Base-by-base conservation (phyloP, 2,329 filamentous ascomycete species). In the Lachnellula hyalina region DNA sequence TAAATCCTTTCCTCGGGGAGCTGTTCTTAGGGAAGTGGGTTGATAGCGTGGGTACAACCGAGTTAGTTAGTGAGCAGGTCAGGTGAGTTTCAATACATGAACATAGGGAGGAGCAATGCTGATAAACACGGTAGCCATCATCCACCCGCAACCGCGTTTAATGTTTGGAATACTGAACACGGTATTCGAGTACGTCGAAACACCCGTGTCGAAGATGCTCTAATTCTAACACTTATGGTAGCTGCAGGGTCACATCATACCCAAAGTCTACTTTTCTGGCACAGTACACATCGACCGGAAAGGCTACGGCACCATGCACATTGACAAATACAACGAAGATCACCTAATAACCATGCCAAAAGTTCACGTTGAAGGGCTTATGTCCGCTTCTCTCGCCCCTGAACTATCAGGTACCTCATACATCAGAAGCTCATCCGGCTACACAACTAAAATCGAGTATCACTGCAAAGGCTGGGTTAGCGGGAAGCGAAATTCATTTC, bases 271-370 rank as follows among this genome's bases (percentile, higher is more conserved):
- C 28, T 96, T 97, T 73, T 89, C 87, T 59, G 87, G 87, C 64
- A 96, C 92, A 38, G 96, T 97, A 71, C 88, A 93, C 66, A 88
- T 97, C 68, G 96, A 95, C 77, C 89, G 96, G 73, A 86, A 94
- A 64, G 93, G 93, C 47, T 92, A 96, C 68, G 92, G 91, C 32
- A 76, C 95, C 32, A 79, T 95, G 58, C 89, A 90, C 49, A 74
- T 96, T 57, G 86, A 87, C 28, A 63, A 74, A 51, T 72, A 72
- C 49, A 63, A 69, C 52, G 71, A 75, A 59, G 84, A 82, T 63
- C 94, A 95, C 75, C 80, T 96, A 60, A 96, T 97, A 70, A 96
- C 92, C 4, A 85, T 97, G 48, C 93, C 93, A 0, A 84, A 85
- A 32, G 82, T 96, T 25, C 92, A 97, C 73, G 94, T 97, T 61